Evolutionary conservation across 192 early-diverging fungal genomes (phyloP), one percentile per base, ranked within the genome.

Genomic region (Entomortierella beljakovae): DNA sequence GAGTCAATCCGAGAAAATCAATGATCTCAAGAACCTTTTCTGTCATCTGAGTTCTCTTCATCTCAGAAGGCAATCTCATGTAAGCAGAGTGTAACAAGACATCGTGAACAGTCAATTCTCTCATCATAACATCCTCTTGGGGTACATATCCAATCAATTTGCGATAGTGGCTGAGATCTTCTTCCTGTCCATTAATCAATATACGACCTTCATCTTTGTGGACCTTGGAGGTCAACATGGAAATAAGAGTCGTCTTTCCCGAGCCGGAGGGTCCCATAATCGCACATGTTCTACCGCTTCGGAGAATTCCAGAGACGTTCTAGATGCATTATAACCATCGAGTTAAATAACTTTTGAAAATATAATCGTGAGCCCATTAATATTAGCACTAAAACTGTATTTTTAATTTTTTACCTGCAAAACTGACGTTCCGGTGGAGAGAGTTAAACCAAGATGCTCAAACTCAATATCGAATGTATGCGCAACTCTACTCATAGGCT

Each of bases 71-170:
- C 38, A 92, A 76, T 0, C 91, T 79, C 91, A 90, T 92, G 28
- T 84, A 66, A 3, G 91, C 91, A 5, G 91, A 91, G 63, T 92
- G 89, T 70, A 89, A 76, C 35, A 89, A 63, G 23, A 91, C 84
- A 23, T 92, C 90, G 34, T 84, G 71, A 22, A 93, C 90, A 11
- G 91, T 92, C 22, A 92, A 66, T 57, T 93, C 91, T 13, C 88
- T 67, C 33, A 89, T 68, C 70, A 82, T 83, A 22, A 84, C 64
- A 38, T 93, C 92, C 52, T 93, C 92, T 69, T 93, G 92, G 0
- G 91, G 90, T 0, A 93, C 92, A 77, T 81, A 93, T 20, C 92
- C 92, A 64, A 92, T 89, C 28, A 92, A 70, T 68, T 92, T 92
- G 25, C 82, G 68, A 62, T 90, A 92, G 25, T 85, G 65, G 49